Base-by-base conservation (phyloP, 2,329 filamentous ascomycete genomes). In the Metarhizium album region DNA sequence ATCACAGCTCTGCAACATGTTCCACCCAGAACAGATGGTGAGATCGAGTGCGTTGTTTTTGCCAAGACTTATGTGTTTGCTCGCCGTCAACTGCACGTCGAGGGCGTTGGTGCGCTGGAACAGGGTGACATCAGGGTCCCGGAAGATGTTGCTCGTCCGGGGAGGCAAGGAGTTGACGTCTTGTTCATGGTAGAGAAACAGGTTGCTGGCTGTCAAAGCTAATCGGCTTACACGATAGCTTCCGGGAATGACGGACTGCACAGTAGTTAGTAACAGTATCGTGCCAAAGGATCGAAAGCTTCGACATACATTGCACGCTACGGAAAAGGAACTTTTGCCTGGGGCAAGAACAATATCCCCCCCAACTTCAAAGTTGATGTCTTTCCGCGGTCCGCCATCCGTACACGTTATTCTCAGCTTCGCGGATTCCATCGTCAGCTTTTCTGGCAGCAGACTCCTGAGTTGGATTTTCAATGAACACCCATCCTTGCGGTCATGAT, bases 31-130 rank as follows among this genome's bases (percentile, higher is more conserved):
- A 11, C 72, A 71, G 13, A 95, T 68, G 47, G 82, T 75, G 20
- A 98, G 71, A 52, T 95, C 87, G 0, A 97, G 72, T 1, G 80
- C 83, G 52, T 87, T 87, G 59, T 84, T 83, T 57, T 83, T 83
- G 62, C 94, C 87, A 4, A 98, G 79, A 54, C 91, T 83, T 23
- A 94, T 84, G 43, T 83, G 73, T 54, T 79, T 84, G 0, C 86
- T 82, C 0, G 86, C 74, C 42, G 72, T 74, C 7, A 94, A 70
- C 46, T 76, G 77, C 2, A 86, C 79, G 53, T 88, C 79, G 3
- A 96, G 78, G 0, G 86, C 79, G 45, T 82, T 74, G 1, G 76
- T 67, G 16, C 82, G 79, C 31, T 90, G 86, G 62, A 87, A 95
- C 27, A 91, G 75, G n/a, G 82, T 75, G 1, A 94, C 74, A 6